These are phyloP conservation scores for Agaricus sinodeliciosus DNA, from an alignment of 768 basidiomycete species.

Conservation along the genomic window DNA sequence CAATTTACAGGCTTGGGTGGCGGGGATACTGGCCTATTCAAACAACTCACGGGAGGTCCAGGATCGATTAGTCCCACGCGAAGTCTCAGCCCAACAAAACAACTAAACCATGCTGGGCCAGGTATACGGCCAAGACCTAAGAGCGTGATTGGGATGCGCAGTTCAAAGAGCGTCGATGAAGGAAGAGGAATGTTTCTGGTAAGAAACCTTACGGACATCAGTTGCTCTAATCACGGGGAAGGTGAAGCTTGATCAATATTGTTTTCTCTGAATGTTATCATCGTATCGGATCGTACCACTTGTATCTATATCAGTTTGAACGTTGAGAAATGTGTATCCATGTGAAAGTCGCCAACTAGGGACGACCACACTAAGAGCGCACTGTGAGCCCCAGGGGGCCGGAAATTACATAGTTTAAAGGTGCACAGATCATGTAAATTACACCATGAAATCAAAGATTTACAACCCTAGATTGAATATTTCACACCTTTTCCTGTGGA, in stretches of 20 bases:
- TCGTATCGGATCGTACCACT: background rate
- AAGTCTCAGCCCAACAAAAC: constrained; percentile 74
- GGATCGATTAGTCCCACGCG: constrained; percentile 58
- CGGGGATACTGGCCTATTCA: constrained; percentile 31
- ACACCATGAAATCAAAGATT: no score
- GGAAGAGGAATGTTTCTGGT: constrained; percentile 73
- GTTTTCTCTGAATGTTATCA: background rate
- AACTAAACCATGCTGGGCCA: constrained; percentile 34
- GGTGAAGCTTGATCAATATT: background rate
- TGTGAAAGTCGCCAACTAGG: no score
- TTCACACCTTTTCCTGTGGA: no score
- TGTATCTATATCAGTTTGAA: no score
- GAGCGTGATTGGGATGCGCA: constrained; percentile 70
- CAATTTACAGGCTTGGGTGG: constrained; percentile 65
- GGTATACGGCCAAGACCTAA: constrained; percentile 60
- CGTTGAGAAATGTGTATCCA: no score
- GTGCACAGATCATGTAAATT: no score
- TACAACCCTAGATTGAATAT: no score
- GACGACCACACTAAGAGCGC: no score
- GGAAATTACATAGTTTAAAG: no score
- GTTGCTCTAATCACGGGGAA: constrained; percentile 13
- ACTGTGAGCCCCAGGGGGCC: no score
- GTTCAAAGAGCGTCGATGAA: constrained; percentile 56
- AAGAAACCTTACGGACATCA: constrained; percentile 66
- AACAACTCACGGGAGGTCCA: constrained; percentile 55